Evolutionary conservation across 441 rosid genomes (phyloP), one percentile per base, ranked within the genome.

Genomic region (Flueggea neowawraea): DNA sequence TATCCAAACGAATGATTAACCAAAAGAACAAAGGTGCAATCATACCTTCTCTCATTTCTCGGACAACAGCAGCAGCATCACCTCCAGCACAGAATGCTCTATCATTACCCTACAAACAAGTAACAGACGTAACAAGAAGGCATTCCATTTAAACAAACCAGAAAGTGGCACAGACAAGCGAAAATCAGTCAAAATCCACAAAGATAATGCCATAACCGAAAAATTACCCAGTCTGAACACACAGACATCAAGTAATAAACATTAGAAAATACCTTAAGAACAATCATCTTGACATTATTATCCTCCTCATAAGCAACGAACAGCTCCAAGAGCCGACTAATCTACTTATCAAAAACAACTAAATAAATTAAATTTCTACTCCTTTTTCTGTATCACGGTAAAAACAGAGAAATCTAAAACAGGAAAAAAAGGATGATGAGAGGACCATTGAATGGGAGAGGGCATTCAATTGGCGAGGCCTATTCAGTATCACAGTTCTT

Each of bases 391-490:
- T 22, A 0, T 22, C 28, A 6, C 28, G 28, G 28, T 22, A 22
- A 22, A 22, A 22, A 22, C 28, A 22, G 28, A 22, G 28, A 22
- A 22, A 22, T 22, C 28, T 22, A 22, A 22, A 22, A 22, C 28
- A 22, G 28, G 28, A 22, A 22, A 22, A 22, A 22, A 43, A 22
- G 28, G 28, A 43, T 43, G 45, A 43, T 43, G 45, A 43, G 45
- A 43, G 45, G 4, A 89, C 95, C 95, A 90, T 90, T 12, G 60
- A 53, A 70, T 50, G 65, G 12, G 85, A 82, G 52, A 85, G 79
- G 39, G 92, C 95, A 81, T 90, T 90, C 68, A 88, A 73, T 58
- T 83, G 89, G 75, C 69, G 84, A 33, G 91, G 81, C 71, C 91
- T 80, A 81, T 86, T 86, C 12, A 90, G 70, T 28, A 75, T 83